Conservation (phyloP, 129 eudicot species). For the Arctium lappa region DNA sequence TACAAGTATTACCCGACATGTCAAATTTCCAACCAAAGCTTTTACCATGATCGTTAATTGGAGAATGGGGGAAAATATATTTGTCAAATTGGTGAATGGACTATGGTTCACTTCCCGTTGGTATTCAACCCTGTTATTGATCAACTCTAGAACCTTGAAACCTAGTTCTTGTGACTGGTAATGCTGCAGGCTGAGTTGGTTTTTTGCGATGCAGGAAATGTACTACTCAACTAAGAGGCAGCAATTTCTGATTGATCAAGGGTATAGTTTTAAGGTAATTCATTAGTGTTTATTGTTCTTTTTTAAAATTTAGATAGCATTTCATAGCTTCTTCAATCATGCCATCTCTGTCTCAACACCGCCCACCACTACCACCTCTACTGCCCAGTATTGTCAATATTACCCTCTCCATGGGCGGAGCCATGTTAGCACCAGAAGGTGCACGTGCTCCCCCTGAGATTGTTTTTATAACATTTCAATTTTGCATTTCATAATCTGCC, state of each 20-base stretch:
- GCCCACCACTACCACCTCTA: neutral
- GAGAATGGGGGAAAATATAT: neutral
- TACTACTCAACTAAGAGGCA: constrained; percentile 97
- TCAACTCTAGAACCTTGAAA: neutral
- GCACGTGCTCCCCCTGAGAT: too few relatives aligned
- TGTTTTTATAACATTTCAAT: too few relatives aligned
- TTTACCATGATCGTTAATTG: neutral
- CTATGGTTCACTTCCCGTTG: neutral
- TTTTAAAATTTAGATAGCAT: neutral
- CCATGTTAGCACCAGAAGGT: too few relatives aligned
- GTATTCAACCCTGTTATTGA: neutral
- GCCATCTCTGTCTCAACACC: neutral
- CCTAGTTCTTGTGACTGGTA: neutral
- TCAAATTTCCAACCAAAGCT: neutral
- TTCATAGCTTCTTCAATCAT: neutral
- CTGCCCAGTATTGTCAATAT: neutral
- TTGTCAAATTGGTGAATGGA: neutral
- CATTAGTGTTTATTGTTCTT: neutral
- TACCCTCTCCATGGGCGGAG: too few relatives aligned
- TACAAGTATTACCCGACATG: neutral
- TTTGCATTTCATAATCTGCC: too few relatives aligned
- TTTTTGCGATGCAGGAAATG: constrained; percentile 71
- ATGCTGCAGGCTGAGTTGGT: constrained; percentile 4
- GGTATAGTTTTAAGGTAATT: constrained; percentile 83
- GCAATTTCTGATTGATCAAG: constrained; percentile 96